These are phyloP conservation scores for Chlamydomonas sphaeroides DNA, from an alignment of 139 green algal species.

Conservation along the genomic window DNA sequence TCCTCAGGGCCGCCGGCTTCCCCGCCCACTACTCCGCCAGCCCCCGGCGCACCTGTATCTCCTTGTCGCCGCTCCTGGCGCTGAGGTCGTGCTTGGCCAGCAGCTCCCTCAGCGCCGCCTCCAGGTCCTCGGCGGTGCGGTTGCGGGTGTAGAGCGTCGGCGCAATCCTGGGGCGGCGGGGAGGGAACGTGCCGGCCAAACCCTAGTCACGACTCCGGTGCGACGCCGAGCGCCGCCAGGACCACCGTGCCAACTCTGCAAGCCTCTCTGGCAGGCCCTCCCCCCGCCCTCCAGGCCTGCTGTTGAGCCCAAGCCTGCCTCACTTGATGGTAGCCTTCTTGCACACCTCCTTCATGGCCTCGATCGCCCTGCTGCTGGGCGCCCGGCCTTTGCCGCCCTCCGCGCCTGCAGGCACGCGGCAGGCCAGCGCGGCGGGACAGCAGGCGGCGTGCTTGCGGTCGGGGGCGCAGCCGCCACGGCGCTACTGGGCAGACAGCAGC, in stretches of 20 bases:
- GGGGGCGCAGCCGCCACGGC: too few relatives aligned
- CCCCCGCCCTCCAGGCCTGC: neutral
- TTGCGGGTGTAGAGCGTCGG: constrained; percentile 43
- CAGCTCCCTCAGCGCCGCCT: constrained; percentile 42
- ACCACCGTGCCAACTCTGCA: neutral
- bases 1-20: too few relatives aligned
- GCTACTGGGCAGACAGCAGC: neutral
- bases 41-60: constrained; percentile 25
- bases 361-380: constrained; percentile 15
- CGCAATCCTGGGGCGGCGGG: constrained; percentile 27
- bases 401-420: too few relatives aligned
- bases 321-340: constrained; percentile 54
- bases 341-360: constrained; percentile 46
- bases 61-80: constrained; percentile 1
- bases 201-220: neutral
- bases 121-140: constrained; percentile 6
- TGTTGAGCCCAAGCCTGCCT: neutral
- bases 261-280: too few relatives aligned
- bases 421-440: neutral
- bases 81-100: constrained; percentile 52
- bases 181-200: neutral
- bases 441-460: neutral
- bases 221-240: neutral
- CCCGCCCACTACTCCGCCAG: too few relatives aligned
- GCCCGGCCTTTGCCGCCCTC: neutral